Conservation (phyloP, 2,329 filamentous ascomycete genomes). For the Pyricularia sp. region DNA sequence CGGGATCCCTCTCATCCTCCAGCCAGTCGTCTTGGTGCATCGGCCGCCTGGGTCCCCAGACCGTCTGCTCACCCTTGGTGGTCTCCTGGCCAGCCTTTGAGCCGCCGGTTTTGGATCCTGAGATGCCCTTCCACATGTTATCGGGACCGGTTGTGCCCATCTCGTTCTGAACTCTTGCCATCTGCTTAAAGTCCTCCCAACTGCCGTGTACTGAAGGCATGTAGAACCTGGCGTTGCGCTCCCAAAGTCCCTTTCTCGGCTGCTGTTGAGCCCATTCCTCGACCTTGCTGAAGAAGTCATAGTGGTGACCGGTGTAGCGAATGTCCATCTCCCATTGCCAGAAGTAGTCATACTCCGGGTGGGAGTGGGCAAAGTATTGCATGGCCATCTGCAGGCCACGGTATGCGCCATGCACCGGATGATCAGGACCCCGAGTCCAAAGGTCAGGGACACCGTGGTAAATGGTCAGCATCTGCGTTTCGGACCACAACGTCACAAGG, state of each 20-base stretch:
- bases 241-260: slow-evolving; percentile 70
- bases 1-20: slow-evolving; percentile 57
- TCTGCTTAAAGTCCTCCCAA: slow-evolving; percentile 70
- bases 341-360: slow-evolving; percentile 81
- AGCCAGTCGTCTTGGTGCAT: slow-evolving; percentile 56
- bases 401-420: slow-evolving; percentile 85
- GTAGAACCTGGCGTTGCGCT: slow-evolving; percentile 67
- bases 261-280: slow-evolving; percentile 58
- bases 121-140: slow-evolving; percentile 49
- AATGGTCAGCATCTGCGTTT: slow-evolving; percentile 79
- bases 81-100: slow-evolving; percentile 21
- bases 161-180: slow-evolving; percentile 63
- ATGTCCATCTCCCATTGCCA: slow-evolving; percentile 97
- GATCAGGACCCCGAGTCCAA: slow-evolving; percentile 48
- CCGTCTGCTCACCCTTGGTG: slow-evolving; percentile 39
- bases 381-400: slow-evolving; percentile 88
- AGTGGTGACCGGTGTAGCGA: slow-evolving; percentile 80
- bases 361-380: slow-evolving; percentile 79
- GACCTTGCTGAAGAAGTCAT: slow-evolving; percentile 57
- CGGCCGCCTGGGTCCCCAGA: slow-evolving; percentile 78
- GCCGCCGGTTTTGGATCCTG: slow-evolving; percentile 17
- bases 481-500: slow-evolving; percentile 84
- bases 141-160: slow-evolving; percentile 52
- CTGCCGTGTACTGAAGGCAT: slow-evolving; percentile 61
- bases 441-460: slow-evolving; percentile 81